Conservation (phyloP, 2,329 filamentous ascomycete genomes). For the Fusarium sp. region DNA sequence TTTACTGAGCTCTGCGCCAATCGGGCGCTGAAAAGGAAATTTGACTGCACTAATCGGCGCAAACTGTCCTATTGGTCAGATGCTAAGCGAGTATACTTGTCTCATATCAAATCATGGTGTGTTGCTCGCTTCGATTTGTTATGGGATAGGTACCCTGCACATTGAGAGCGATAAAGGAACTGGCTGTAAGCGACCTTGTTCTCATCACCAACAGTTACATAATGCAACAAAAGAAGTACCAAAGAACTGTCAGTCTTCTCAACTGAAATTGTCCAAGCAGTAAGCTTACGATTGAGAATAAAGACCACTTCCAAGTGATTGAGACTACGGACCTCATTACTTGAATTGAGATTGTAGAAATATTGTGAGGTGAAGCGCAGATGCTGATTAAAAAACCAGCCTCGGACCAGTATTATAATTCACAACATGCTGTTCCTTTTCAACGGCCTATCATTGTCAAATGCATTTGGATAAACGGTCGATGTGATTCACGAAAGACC, state of each 20-base stretch:
- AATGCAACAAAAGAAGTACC: neutral
- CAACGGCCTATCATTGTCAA: fast-evolving
- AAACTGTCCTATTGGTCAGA: neutral
- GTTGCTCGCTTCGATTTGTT: fast-evolving
- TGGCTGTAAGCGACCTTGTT: neutral
- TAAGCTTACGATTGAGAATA: neutral
- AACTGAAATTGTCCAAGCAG: fast-evolving
- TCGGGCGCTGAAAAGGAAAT: neutral
- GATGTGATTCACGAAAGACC: neutral
- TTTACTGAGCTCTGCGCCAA: neutral
- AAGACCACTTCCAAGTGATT: neutral
- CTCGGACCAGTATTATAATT: too few species aligned
- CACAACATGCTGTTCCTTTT: neutral
- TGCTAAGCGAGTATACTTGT: neutral
- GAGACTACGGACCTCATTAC: neutral
- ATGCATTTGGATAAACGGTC: fast-evolving
- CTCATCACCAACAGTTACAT: neutral
- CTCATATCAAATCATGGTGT: fast-evolving
- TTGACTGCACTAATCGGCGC: neutral
- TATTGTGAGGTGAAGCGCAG: too few species aligned
- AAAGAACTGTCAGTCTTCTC: too few species aligned
- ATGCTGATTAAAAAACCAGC: neutral
- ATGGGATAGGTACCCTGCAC: neutral
- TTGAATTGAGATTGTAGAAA: too few species aligned
- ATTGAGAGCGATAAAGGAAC: neutral